phyloP scores from a whole-genome alignment of 2,329 filamentous ascomycete genomes.

The Helminthosporium solani region DNA sequence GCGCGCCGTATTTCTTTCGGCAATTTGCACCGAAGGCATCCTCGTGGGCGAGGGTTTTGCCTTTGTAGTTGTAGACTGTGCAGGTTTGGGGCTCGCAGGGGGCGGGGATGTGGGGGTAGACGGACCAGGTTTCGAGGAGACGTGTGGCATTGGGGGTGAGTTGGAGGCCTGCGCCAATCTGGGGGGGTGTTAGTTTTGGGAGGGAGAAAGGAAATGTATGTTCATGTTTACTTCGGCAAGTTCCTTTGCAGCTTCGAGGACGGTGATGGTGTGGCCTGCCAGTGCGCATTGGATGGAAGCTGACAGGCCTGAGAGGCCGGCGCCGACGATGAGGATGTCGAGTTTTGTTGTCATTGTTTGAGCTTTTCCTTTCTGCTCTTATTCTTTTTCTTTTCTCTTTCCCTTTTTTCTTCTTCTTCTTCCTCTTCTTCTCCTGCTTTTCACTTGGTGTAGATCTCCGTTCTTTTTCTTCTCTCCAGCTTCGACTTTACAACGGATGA shows the following conservation, averaged over 20 bases:
- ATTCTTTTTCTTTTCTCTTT: no score
- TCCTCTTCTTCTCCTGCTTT: no score
- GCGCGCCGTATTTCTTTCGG: conserved; percentile 55
- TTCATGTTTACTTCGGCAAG: conserved; percentile 43
- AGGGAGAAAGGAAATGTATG: neutral
- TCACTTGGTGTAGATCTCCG: no score
- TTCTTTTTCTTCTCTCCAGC: no score
- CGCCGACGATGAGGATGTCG: conserved; percentile 46
- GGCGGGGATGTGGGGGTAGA: conserved; percentile 47
- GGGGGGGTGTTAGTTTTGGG: conserved; percentile 1
- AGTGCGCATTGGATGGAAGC: conserved; percentile 43
- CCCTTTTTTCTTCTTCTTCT: no score
- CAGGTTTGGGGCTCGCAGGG: conserved; percentile 51
- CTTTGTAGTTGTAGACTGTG: conserved; percentile 56
- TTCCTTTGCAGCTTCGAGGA: conserved; percentile 45
- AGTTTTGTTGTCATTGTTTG: conserved; percentile 8
- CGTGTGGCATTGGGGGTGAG: conserved; percentile 47
- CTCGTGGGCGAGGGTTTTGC: conserved; percentile 52
- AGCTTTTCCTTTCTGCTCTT: no score
- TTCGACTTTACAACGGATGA: no score
- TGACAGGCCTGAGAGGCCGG: conserved; percentile 39
- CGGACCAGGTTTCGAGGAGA: conserved; percentile 53
- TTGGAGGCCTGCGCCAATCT: conserved; percentile 41
- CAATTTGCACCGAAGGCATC: conserved; percentile 56
- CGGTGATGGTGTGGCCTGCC: conserved; percentile 43